These are phyloP conservation scores for Blastomyces parvus DNA, from an alignment of 2,329 filamentous ascomycete species.

Conservation along the genomic window DNA sequence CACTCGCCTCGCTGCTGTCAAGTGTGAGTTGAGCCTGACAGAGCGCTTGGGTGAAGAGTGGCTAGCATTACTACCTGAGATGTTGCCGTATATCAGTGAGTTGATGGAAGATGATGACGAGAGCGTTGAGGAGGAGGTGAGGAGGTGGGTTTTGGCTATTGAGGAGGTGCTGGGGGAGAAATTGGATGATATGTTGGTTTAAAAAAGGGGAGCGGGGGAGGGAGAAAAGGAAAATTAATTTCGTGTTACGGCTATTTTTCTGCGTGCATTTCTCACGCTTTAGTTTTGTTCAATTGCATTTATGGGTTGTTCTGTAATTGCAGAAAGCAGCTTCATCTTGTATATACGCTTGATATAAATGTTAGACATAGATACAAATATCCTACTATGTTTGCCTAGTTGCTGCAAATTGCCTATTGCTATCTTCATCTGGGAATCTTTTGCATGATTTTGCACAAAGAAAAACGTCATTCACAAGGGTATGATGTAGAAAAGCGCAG, in stretches of 20 bases:
- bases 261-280: not conserved
- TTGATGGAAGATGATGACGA: constrained; percentile 95
- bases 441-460: not conserved
- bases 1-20: constrained; percentile 71
- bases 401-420: not conserved
- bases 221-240: not conserved
- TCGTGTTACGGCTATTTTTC: not conserved
- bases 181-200: constrained; percentile 85
- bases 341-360: not conserved
- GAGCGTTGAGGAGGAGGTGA: constrained; percentile 77
- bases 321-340: not conserved
- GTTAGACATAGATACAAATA: constrained; percentile 2
- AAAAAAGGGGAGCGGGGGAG: constrained; percentile 20
- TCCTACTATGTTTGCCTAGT: not conserved
- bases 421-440: not conserved
- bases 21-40: constrained; percentile 70
- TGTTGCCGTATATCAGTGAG: constrained; percentile 93
- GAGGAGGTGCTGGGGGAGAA: constrained; percentile 84
- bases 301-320: not conserved
- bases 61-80: constrained; percentile 83
- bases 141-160: constrained; percentile 82
- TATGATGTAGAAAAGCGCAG: not conserved
- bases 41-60: constrained; percentile 83
- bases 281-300: not conserved
- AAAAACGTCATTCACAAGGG: not conserved